Percentiles rank a stretch among this genome's conserved stretches.
Evolutionary conservation across 371 early-diverging fungal species (phyloP).

Genomic region (Lichtheimia hyalospora): DNA sequence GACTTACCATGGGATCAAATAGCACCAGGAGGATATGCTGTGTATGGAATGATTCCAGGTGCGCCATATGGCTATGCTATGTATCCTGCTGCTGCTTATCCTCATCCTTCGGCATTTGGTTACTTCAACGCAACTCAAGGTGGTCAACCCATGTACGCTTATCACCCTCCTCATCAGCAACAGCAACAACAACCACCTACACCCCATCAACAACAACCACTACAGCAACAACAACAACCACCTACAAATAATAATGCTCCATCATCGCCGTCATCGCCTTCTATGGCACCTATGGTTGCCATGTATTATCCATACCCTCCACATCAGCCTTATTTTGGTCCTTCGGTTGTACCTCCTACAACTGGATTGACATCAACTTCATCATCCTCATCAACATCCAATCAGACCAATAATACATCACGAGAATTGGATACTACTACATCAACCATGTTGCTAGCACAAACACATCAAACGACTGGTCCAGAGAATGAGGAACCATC

Average conservation of each 20-base stretch:
- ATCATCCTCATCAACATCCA: conserved; percentile 7
- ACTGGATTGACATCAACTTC: conserved; percentile 3
- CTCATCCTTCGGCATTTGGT: not conserved
- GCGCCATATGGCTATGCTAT: conserved; percentile 6
- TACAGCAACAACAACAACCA: not conserved
- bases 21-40: conserved; percentile 3
- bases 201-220: not conserved
- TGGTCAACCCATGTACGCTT: not conserved
- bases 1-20: not conserved
- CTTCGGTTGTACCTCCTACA: not conserved
- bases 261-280: conserved; percentile 12
- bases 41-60: conserved; percentile 7
- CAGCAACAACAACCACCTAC: conserved; percentile 1
- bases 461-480: too few relatives aligned
- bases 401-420: conserved; percentile 1
- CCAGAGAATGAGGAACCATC: too few relatives aligned
- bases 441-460: too few relatives aligned
- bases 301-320: conserved; percentile 8
- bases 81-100: conserved; percentile 5
- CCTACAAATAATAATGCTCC: conserved; percentile 1
- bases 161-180: conserved; percentile 5
- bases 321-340: conserved; percentile 6
- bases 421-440: too few relatives aligned
- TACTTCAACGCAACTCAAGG: not conserved
- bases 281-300: conserved; percentile 1